Base-by-base conservation (phyloP, 345 rosid species). In the Salix viminalis region DNA sequence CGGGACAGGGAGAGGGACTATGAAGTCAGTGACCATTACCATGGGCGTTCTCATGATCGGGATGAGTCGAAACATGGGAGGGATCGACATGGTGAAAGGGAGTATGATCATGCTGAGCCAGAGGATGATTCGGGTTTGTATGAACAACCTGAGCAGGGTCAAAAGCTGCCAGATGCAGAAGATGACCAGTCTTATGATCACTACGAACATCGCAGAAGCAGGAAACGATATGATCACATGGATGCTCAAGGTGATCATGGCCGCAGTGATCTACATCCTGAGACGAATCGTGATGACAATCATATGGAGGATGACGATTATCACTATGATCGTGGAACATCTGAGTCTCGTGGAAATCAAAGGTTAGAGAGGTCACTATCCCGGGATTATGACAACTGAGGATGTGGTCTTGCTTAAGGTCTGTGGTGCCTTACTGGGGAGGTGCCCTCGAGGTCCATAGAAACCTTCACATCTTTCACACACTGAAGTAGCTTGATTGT, bases 31-130 rank as follows among this genome's bases (percentile, higher is more conserved):
- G 80, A 68, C 21, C 71, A 42, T 75, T 91, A 90, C 61, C 90
- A 83, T 21, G 88, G 88, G 34, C 86, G 80, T 73, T 90, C 97
- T 13, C 90, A 83, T 12, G 97, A 91, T 65, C 87, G 83, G 83
- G 95, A 91, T 37, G 96, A 90, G 16, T 83, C 90, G 1, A 91
- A 91, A 79, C 91, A 86, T 76, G 91, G 89, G 7, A 79, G 87
- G 78, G 90, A 86, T 37, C 84, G 88, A 19, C 90, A 78, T 61
- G 84, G 81, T 44, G 94, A 90, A 54, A 81, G 83, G 86, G 97
- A 87, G 56, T 84, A 87, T 76, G 97, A 86, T 84, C 91, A 72
- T 36, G 74, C 76, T 32, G 91, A 89, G 71, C 78, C 68, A 1
- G 92, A 87, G 65, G 91, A 86, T 69, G 91, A 87, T 73, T 84